A percentile compares a stretch with the other conserved stretches of the same genome.
These are phyloP conservation scores for Hypoxylon crocopeplum DNA, from an alignment of 495 filamentous ascomycete genomes.

Conservation along the genomic window DNA sequence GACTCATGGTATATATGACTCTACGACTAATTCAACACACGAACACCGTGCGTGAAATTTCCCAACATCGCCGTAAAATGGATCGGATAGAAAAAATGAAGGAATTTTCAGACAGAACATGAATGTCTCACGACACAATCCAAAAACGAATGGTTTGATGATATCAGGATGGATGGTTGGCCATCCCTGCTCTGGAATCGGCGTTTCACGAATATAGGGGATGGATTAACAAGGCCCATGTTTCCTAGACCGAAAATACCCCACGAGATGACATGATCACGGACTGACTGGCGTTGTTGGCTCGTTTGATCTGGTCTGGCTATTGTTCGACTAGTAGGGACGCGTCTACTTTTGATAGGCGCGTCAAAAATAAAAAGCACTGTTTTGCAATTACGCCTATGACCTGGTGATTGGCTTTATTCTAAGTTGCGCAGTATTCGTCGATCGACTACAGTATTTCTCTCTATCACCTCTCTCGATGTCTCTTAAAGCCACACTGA, in stretches of 20 bases:
- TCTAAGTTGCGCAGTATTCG: no score
- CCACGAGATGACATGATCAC: not conserved
- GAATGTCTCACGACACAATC: slow-evolving; percentile 26
- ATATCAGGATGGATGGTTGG: not conserved
- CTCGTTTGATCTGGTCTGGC: not conserved
- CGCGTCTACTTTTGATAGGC: no score
- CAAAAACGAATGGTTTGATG: not conserved
- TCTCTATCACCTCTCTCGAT: not conserved
- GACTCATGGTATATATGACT: slow-evolving; percentile 1
- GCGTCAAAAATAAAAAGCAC: no score
- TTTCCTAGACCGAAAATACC: not conserved
- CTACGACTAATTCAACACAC: slow-evolving; percentile 2
- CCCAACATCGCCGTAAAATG: not conserved
- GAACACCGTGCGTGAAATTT: not conserved
- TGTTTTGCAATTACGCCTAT: no score
- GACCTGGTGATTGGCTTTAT: not conserved
- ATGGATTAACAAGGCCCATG: not conserved
- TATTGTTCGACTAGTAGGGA: no score
- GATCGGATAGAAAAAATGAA: slow-evolving; percentile 18
- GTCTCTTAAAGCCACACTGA: no score
- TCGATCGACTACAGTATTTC: no score
- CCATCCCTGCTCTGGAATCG: not conserved
- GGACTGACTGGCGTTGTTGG: slow-evolving; percentile 10
- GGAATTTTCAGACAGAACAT: slow-evolving; percentile 1
- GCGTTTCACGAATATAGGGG: not conserved